Evolutionary conservation across 352 stramenopile genomes (phyloP).

Genomic region (Phytopythium litorale): DNA sequence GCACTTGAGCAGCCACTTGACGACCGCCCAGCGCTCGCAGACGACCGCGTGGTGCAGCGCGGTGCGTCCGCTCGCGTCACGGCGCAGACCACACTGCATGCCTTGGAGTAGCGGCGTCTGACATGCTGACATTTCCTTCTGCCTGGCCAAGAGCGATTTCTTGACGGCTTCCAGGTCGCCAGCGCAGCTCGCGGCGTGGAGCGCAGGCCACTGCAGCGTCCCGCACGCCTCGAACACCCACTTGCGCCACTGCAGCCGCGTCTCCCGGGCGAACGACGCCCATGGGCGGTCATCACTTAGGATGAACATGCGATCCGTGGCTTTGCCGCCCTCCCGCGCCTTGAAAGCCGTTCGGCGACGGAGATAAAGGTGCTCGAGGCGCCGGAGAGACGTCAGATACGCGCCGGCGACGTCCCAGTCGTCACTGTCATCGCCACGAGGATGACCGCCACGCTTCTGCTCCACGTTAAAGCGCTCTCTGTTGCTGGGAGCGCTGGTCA

Average conservation of each 20-base stretch:
- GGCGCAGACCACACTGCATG: conserved; percentile 20
- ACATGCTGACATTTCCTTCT: not conserved
- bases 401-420: not conserved
- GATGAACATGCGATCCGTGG: conserved; percentile 20
- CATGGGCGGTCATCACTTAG: conserved; percentile 35
- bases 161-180: conserved; percentile 2
- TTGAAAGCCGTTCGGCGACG: conserved; percentile 9
- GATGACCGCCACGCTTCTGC: not conserved
- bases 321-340: conserved; percentile 3
- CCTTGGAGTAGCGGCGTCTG: not conserved
- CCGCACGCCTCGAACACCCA: conserved; percentile 26
- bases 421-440: not conserved
- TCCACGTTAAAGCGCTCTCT: not conserved
- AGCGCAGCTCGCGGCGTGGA: not conserved
- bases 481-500: not conserved
- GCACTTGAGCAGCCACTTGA: conserved; percentile 27
- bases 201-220: not conserved
- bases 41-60: conserved; percentile 54
- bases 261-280: conserved; percentile 28
- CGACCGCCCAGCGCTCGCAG: conserved; percentile 25
- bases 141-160: not conserved
- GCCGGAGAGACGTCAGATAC: conserved; percentile 7
- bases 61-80: conserved; percentile 35
- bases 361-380: conserved; percentile 8
- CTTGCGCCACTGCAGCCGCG: conserved; percentile 12